phyloP scores from a whole-genome alignment of 768 basidiomycete species.

The Suillus subluteus region DNA sequence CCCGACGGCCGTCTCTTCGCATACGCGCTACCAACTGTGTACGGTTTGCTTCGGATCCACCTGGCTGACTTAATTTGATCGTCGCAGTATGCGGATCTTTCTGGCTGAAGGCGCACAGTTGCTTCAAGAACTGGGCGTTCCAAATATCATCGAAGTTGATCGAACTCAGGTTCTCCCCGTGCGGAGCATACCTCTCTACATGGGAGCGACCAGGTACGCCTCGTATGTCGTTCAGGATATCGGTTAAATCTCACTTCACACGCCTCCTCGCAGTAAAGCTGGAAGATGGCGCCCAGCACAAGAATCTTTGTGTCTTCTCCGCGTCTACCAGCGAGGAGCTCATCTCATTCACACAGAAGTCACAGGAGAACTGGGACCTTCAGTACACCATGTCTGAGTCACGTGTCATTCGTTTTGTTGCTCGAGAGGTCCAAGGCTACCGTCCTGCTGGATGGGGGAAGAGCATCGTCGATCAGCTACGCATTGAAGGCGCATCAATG shows the following conservation, averaged over 20 bases:
- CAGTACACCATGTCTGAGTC: slow-evolving; percentile 84
- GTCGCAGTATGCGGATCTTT: slow-evolving; percentile 70
- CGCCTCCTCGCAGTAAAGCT: slow-evolving; percentile 60
- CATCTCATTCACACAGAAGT: too few relatives aligned
- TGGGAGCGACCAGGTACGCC: slow-evolving; percentile 87
- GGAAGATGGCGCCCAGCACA: slow-evolving; percentile 90
- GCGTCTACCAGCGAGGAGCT: slow-evolving; percentile 29
- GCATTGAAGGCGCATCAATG: slow-evolving; percentile 80
- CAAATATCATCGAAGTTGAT: slow-evolving; percentile 75
- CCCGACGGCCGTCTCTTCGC: slow-evolving; percentile 87
- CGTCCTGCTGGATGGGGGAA: slow-evolving; percentile 78
- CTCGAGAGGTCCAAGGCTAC: slow-evolving; percentile 83
- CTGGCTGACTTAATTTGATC: slow-evolving; percentile 20
- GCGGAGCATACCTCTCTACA: slow-evolving; percentile 90
- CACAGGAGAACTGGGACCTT: too few relatives aligned
- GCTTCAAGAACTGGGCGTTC: slow-evolving; percentile 72
- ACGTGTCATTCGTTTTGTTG: slow-evolving; percentile 79
- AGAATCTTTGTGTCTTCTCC: slow-evolving; percentile 91
- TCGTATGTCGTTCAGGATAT: slow-evolving; percentile 27
- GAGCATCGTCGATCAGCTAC: slow-evolving; percentile 80
- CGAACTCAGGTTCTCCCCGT: slow-evolving; percentile 93
- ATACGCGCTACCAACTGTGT: slow-evolving; percentile 78
- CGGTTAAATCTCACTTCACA: slow-evolving; percentile 15
- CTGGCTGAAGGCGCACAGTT: slow-evolving; percentile 75
- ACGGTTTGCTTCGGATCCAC: slow-evolving; percentile 37